Percentiles rank a stretch among this genome's conserved stretches.
Evolutionary conservation across 768 basidiomycete genomes (phyloP).

Genomic region (Rubroboletus satanas): DNA sequence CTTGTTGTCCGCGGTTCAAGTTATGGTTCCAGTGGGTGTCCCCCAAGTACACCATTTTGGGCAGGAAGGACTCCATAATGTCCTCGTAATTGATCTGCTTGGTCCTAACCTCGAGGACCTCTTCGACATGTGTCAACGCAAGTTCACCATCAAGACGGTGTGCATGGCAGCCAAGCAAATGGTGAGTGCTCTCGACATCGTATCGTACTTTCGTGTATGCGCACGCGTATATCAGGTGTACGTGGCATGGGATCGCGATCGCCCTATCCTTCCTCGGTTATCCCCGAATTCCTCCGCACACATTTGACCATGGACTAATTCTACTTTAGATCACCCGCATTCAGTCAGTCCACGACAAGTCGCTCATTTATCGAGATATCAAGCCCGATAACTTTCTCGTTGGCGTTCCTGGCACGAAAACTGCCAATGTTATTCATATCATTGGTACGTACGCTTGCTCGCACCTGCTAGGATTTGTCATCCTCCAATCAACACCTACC

Average conservation of each 20-base stretch:
- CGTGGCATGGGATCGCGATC: not conserved
- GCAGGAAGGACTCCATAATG: constrained; percentile 97
- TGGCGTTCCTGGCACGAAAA: constrained; percentile 89
- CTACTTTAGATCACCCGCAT: constrained; percentile 80
- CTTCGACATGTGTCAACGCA: constrained; percentile 98
- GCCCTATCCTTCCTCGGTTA: not conserved
- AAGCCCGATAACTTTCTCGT: constrained; percentile 99
- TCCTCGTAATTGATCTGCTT: constrained; percentile 88
- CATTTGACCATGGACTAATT: constrained; percentile 6
- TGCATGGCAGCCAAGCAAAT: constrained; percentile 99
- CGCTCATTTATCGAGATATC: constrained; percentile 97
- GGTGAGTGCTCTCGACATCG: constrained; percentile 48
- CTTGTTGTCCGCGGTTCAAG: constrained; percentile 13
- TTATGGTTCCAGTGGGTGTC: constrained; percentile 67
- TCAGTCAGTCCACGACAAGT: constrained; percentile 97
- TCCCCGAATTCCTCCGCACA: not conserved
- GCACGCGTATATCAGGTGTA: not conserved
- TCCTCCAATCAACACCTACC: not conserved
- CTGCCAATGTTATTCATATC: constrained; percentile 81
- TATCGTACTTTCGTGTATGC: constrained; percentile 1
- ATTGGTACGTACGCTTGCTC: constrained; percentile 56
- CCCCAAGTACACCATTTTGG: constrained; percentile 99
- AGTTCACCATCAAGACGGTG: constrained; percentile 96
- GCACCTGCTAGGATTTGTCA: constrained; percentile 6
- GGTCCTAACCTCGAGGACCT: constrained; percentile 98